Evolutionary conservation across 768 basidiomycete genomes (phyloP).

Genomic region (Boletus fagicola): DNA sequence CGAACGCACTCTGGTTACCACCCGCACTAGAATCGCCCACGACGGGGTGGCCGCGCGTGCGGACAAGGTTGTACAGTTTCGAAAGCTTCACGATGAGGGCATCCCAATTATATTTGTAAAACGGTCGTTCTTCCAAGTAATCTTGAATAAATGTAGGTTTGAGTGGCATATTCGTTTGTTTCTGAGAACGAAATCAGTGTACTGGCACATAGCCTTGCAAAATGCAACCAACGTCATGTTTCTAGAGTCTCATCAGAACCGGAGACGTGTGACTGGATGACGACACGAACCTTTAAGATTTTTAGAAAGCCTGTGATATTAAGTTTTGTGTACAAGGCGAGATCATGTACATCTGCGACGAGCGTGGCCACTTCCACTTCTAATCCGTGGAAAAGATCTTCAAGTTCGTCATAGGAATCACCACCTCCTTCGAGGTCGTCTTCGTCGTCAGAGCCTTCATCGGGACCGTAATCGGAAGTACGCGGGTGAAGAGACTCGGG

Average conservation of each 20-base stretch:
- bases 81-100: constrained; percentile 94
- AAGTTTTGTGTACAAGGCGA: constrained; percentile 91
- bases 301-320: constrained; percentile 99
- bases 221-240: constrained; percentile 75
- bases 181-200: constrained; percentile 47
- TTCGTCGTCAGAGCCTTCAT: constrained; percentile 67
- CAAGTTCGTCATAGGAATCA: constrained; percentile 70
- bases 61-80: constrained; percentile 90
- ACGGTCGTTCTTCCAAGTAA: constrained; percentile 91
- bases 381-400: constrained; percentile 80
- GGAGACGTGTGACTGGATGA: background rate
- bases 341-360: constrained; percentile 89
- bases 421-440: constrained; percentile 45
- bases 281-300: constrained; percentile 74
- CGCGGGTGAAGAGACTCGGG: constrained; percentile 54
- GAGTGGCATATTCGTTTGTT: constrained; percentile 83
- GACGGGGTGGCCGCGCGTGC: constrained; percentile 92
- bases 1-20: constrained; percentile 94
- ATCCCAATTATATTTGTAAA: constrained; percentile 97
- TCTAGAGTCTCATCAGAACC: constrained; percentile 43
- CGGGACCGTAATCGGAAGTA: constrained; percentile 46
- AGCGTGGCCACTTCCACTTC: constrained; percentile 95
- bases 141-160: constrained; percentile 88
- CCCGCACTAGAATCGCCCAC: constrained; percentile 93
- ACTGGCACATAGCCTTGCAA: background rate